Evolutionary conservation across 495 filamentous ascomycete species (phyloP), one percentile per base, ranked within the genome.

Genomic region (Talaromyces liani): DNA sequence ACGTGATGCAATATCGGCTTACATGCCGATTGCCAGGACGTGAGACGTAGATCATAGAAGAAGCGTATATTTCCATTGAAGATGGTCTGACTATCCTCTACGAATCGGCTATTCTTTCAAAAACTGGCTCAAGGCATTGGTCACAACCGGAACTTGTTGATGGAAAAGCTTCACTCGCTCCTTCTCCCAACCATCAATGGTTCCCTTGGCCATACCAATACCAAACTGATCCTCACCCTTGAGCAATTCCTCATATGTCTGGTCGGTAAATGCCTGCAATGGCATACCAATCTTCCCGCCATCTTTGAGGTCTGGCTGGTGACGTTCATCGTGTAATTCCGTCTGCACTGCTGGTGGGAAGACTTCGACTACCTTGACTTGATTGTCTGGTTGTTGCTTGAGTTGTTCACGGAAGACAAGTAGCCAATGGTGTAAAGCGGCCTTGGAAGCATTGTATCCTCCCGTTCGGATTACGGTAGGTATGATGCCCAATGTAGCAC

Each of bases 271-370:
- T 61, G 85, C 75, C 12, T 80, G 73, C 20, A 91, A 69, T n/a
- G 86, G 83, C 77, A 91, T 89, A 0, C 87, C 88, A 12, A 82
- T 76, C 24, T 73, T 53, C 60, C 76, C 63, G 4, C 79, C 82
- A 62, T 81, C 74, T 63, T 81, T 78, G 14, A 73, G 22, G 51
- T 73, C 75, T 3, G 74, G 72, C 57, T 77, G 73, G 54, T 79
- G 70, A 57, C 68, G 70, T 1, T 65, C 64, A 65, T 73, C 76
- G 58, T 79, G 78, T 27, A 81, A 61, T 65, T 82, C 77, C 0
- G 76, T 91, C 78, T 88, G 85, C 31, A 91, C 86, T 2, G 85
- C 83, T 4, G 88, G 87, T 10, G 88, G 88, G 61, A 86, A 78
- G 18, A 90, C 76, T 75, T 91, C 88, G 24, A 90, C 65, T 12